Evolutionary conservation across 2,329 filamentous ascomycete genomes (phyloP).

Genomic region (Pseudocercospora vitis): DNA sequence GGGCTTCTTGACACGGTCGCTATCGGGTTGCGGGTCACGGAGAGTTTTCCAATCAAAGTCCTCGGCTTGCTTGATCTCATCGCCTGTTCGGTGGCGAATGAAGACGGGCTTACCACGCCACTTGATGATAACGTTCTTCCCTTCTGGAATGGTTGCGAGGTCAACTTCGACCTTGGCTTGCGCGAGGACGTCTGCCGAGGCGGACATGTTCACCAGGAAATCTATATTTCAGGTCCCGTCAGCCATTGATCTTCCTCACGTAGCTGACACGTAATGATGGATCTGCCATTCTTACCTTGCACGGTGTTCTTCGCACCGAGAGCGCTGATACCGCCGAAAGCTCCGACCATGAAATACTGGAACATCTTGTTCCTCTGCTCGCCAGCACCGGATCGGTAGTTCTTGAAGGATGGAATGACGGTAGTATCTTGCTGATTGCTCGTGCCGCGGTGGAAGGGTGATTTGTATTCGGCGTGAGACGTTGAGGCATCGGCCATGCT

Average conservation of each 20-base stretch:
- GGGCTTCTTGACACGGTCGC: conserved; percentile 93
- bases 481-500: conserved; percentile 40
- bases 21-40: conserved; percentile 87
- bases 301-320: conserved; percentile 97
- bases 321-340: conserved; percentile 86
- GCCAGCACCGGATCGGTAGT: conserved; percentile 73
- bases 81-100: conserved; percentile 93
- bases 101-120: conserved; percentile 99
- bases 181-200: conserved; percentile 95
- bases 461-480: conserved; percentile 49
- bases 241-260: conserved; percentile 12
- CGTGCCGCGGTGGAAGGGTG: conserved; percentile 55
- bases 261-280: neutral
- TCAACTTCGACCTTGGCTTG: conserved; percentile 99
- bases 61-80: conserved; percentile 95
- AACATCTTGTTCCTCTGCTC: conserved; percentile 80
- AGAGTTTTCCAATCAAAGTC: conserved; percentile 77
- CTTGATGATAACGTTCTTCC: conserved; percentile 99
- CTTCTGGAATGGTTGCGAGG: conserved; percentile 87
- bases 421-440: conserved; percentile 51
- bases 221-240: conserved; percentile 57
- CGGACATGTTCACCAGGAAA: conserved; percentile 99
- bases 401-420: conserved; percentile 84
- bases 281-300: conserved; percentile 69
- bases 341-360: conserved; percentile 97